Base-by-base conservation (phyloP, 805 yeast genomes). In the Metschnikowia orientalis region DNA sequence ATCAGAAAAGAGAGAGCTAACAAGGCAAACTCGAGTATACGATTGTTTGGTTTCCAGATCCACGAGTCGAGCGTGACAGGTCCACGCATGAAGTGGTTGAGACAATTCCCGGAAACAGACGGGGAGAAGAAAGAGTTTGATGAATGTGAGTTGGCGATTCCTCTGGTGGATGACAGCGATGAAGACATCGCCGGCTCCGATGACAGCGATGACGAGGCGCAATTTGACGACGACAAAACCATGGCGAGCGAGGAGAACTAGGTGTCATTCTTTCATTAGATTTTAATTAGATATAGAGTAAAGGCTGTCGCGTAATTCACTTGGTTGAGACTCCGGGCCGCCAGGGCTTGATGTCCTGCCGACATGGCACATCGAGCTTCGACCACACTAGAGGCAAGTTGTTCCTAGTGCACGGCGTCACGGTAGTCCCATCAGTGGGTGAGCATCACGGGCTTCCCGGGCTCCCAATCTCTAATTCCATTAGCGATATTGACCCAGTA, bases 61-160 rank as follows among this genome's bases (percentile, higher is more conserved):
- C 76, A 82, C 49, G 90, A 85, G 53, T 53, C 63, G 34, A 81
- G 95, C 27, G 63, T 72, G 18, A 71, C 83, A 29, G 98, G 98
- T 0, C 89, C 94, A n/a, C 73, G 97, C 47, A 92, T 92, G 97
- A 74, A 73, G 50, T 92, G 98, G 98, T 69, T 90, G 41, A 75
- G 97, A 48, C 79, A 77, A 55, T 67, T 73, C 43, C 97, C 97
- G 3, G 62, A 63, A 26, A 71, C 77, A 3, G 69, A 62, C 12
- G 75, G 67, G 26, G 89, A 83, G 49, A 58, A 73, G 46, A 69
- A 63, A 32, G 94, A 85, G 50, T 77, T 67, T 44, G 69, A 74
- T 5, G 61, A 59, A 22, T 83, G 92, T 52, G 86, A 82, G 53
- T 80, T 73, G 47, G 69, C 63, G 24, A 54, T 77, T 14, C 83